phyloP scores from a whole-genome alignment of 345 rosid genomes.

The Cardamine resedifolia region DNA sequence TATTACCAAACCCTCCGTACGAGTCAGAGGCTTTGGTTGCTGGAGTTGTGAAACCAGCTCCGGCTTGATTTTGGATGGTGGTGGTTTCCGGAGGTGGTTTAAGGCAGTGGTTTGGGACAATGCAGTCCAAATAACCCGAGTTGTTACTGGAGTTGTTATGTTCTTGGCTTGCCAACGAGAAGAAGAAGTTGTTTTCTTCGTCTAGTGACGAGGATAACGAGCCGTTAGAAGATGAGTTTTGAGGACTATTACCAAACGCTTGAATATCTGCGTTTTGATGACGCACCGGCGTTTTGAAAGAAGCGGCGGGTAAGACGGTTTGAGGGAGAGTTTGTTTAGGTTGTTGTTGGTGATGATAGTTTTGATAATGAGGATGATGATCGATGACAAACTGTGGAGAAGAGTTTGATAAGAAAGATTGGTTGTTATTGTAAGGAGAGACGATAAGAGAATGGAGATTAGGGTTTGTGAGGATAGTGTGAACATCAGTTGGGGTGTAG shows the following conservation, averaged over 20 bases:
- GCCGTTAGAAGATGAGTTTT: conserved; percentile 44
- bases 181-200: conserved; percentile 51
- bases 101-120: conserved; percentile 89
- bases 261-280: conserved; percentile 27
- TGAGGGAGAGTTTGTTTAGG: conserved; percentile 30
- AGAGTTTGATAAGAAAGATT: conserved; percentile 47
- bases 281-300: conserved; percentile 36
- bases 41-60: conserved; percentile 22
- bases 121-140: conserved; percentile 91
- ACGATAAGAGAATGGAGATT: conserved; percentile 43
- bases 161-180: conserved; percentile 33
- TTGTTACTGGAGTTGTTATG: conserved; percentile 36
- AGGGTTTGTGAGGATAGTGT: conserved; percentile 44
- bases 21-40: conserved; percentile 25
- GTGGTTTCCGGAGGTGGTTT: conserved; percentile 58
- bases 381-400: conserved; percentile 41
- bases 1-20: conserved; percentile 28
- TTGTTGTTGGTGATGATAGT: conserved; percentile 25
- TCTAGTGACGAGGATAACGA: conserved; percentile 39
- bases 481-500: conserved; percentile 48
- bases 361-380: conserved; percentile 36
- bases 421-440: conserved; percentile 52
- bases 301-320: conserved; percentile 23
- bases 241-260: conserved; percentile 34
- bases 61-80: conserved; percentile 16